Evolutionary conservation across 192 early-diverging fungal genomes (phyloP).

Genomic region (Coemansia sp.): DNA sequence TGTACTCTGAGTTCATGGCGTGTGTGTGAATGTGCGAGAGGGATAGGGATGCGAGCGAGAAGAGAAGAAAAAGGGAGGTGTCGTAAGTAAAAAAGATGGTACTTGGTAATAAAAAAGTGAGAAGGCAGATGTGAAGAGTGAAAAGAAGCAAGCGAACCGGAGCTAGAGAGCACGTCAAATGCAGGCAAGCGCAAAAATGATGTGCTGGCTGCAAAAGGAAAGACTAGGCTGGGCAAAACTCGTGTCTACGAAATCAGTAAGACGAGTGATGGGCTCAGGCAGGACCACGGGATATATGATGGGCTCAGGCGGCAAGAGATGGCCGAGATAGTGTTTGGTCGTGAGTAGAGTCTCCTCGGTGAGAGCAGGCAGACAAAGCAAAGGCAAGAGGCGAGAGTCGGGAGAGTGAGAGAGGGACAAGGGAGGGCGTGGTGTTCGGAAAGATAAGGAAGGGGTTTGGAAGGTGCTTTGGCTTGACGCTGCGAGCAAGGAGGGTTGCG

Average conservation of each 20-base stretch:
- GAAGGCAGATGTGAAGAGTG: background rate
- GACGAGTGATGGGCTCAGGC: slow-evolving; percentile 2
- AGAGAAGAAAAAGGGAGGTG: slow-evolving; percentile 10
- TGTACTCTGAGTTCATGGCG: slow-evolving; percentile 52
- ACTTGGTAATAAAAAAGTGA: slow-evolving; percentile 5
- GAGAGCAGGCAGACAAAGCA: slow-evolving; percentile 13
- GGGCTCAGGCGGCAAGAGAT: background rate
- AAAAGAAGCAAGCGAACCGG: background rate
- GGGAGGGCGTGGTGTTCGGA: slow-evolving; percentile 19
- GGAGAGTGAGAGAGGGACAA: slow-evolving; percentile 11
- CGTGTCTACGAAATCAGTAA: background rate
- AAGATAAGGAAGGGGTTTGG: slow-evolving; percentile 17
- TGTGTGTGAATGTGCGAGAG: slow-evolving; percentile 16
- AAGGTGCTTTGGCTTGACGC: slow-evolving; percentile 44
- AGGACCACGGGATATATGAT: background rate
- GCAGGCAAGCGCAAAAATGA: background rate
- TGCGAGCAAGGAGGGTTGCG: slow-evolving; percentile 15
- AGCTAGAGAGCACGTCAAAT: background rate
- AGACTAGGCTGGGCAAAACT: background rate
- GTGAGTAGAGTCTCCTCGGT: slow-evolving; percentile 4
- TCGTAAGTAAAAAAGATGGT: slow-evolving; percentile 13
- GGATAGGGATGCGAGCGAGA: slow-evolving; percentile 2
- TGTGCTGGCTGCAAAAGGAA: background rate
- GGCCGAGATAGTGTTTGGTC: slow-evolving; percentile 1
- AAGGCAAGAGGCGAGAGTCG: slow-evolving; percentile 7